These are phyloP conservation scores for Pseudogymnoascus verrucosus DNA, from an alignment of 2,329 filamentous ascomycete genomes.

Conservation along the genomic window DNA sequence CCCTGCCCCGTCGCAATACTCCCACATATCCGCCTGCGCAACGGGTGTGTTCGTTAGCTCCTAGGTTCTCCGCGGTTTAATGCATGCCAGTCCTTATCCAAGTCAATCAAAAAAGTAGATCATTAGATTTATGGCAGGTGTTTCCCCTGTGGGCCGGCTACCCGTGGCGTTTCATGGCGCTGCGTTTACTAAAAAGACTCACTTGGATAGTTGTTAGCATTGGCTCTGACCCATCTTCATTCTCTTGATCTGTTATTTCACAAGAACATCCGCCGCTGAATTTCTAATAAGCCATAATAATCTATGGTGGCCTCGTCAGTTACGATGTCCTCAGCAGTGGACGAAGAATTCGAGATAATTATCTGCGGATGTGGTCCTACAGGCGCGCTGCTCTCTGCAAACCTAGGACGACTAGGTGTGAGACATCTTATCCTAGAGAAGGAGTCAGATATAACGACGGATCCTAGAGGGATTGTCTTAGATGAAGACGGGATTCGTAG, in stretches of 20 bases:
- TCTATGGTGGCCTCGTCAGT: not conserved
- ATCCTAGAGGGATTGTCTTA: constrained; percentile 28
- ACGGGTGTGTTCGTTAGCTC: not conserved
- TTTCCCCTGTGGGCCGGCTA: no score
- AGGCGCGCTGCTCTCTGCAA: constrained; percentile 26
- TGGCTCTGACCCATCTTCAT: not conserved
- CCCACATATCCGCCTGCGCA: not conserved
- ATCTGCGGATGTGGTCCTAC: constrained; percentile 30
- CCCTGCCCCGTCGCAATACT: not conserved
- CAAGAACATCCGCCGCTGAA: not conserved
- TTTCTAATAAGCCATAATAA: not conserved
- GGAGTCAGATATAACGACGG: constrained; percentile 25
- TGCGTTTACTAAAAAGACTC: not conserved
- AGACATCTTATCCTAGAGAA: constrained; percentile 26
- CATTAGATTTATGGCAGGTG: no score
- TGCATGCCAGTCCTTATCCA: not conserved
- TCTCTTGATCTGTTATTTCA: not conserved
- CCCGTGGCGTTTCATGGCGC: no score
- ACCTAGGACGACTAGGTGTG: constrained; percentile 22
- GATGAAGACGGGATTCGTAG: constrained; percentile 29
- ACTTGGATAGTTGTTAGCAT: not conserved
- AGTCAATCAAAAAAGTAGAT: no score
- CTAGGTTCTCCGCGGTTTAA: not conserved
- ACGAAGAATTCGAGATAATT: constrained; percentile 20
- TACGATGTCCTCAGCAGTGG: not conserved